These are phyloP conservation scores for Cercospora brassicicola DNA, from an alignment of 2,329 filamentous ascomycete genomes.

Conservation along the genomic window DNA sequence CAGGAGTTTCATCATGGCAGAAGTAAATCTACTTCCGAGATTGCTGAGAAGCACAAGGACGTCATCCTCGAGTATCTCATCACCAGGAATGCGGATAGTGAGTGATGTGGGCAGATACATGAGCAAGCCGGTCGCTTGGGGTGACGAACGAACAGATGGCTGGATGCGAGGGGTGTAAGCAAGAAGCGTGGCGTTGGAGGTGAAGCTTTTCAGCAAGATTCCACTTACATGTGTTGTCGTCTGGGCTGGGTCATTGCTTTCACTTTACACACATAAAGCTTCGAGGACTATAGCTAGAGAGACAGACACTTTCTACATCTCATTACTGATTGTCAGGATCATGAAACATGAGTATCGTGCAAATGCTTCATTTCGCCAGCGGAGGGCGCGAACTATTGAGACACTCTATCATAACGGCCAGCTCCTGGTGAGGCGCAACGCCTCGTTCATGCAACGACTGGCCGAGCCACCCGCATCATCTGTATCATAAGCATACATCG, in stretches of 20 bases:
- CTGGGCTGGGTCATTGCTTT: not conserved
- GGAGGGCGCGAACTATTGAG: constrained; percentile 22
- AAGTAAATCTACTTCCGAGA: not conserved
- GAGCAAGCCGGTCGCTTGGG: not conserved
- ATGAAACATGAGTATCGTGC: not conserved
- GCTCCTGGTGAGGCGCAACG: constrained; percentile 11
- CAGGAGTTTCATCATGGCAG: constrained; percentile 5
- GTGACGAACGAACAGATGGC: not conserved
- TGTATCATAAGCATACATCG: constrained; percentile 12
- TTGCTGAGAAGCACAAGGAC: constrained; percentile 5
- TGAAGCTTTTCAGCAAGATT: not conserved
- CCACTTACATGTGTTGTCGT: not conserved
- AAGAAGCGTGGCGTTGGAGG: not conserved
- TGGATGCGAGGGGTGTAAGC: not conserved
- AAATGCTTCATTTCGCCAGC: constrained; percentile 10
- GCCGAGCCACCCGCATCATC: constrained; percentile 1
- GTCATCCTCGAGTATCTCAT: not conserved
- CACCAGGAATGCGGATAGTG: not conserved
- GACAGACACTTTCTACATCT: not conserved
- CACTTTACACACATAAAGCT: not conserved
- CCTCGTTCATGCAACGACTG: constrained; percentile 14
- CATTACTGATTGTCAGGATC: not conserved
- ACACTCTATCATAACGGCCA: constrained; percentile 23
- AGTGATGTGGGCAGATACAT: not conserved
- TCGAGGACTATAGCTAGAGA: not conserved